Percentiles rank a stretch among this genome's conserved stretches.
Conservation (phyloP, 163 green algal genomes). For the Scenedesmus sp. region DNA sequence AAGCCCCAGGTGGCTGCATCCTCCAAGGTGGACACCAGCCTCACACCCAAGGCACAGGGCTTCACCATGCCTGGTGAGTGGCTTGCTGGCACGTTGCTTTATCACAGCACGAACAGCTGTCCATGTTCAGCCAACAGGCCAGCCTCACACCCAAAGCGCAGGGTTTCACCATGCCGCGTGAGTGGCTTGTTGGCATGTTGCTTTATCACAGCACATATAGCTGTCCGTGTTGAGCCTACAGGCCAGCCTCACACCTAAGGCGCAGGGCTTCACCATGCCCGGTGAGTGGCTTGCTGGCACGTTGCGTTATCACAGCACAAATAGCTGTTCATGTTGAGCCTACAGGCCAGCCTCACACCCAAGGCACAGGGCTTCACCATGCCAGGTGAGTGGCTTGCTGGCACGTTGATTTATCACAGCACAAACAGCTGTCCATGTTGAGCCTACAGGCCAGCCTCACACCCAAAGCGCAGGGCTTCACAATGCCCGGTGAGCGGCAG, state of each 20-base stretch:
- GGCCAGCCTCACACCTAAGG: background rate
- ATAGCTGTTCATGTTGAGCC: too few relatives aligned
- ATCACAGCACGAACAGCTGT: background rate
- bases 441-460: background rate
- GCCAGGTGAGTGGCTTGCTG: background rate
- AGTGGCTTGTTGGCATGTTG: background rate
- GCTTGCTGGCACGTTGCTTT: background rate
- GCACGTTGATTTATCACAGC: background rate
- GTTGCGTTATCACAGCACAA: background rate
- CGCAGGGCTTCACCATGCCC: conserved; percentile 49
- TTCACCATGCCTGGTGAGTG: conserved; percentile 53
- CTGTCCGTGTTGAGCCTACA: too few relatives aligned
- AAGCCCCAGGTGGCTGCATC: background rate
- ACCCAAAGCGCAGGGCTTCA: background rate
- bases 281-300: background rate
- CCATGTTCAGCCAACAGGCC: background rate
- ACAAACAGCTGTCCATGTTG: too few relatives aligned
- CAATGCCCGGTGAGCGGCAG: too few relatives aligned
- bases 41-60: conserved; percentile 37
- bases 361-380: background rate
- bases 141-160: background rate
- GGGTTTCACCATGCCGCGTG: too few relatives aligned
- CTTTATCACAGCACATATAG: background rate
- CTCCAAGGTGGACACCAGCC: conserved; percentile 32
- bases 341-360: background rate